Base-by-base conservation (phyloP, 441 rosid species). In the Erysimum cheiri region DNA sequence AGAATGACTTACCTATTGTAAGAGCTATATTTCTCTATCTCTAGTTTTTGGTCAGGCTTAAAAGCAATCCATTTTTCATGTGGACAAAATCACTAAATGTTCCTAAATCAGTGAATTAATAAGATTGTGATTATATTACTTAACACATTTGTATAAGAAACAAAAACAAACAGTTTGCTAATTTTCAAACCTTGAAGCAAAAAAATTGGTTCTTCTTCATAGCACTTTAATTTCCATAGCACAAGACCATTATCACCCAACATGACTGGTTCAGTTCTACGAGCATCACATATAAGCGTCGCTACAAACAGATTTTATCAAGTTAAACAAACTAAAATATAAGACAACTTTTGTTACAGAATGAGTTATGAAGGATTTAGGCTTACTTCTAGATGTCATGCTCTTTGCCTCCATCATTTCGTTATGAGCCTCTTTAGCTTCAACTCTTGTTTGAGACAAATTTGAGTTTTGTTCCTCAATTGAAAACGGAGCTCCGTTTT, bases 141-240 rank as follows among this genome's bases (percentile, higher is more conserved):
- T 41, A 32, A 41, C 69, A 60, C 39, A 28, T 5, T 5, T 13
- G 13, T 39, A 32, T n/a, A 5, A 28, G 4, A 33, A 68, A 39
- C 26, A 3, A 8, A 36, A 28, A 12, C 33, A 39, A 8, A 49
- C 32, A 50, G 67, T 39, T 61, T 4, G 54, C 28, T 41, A 41
- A 32, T 24, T 31, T 53, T 40, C 55, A 55, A 12, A 90, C 98
- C 98, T 87, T 90, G 98, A 74, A 83, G 86, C 82, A 90, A 75
- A 50, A 84, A 60, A 69, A 75, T 80, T 19, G 78, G 64, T 69
- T 81, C 83, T 53, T 72, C 78, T 19, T 55, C 22, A 67, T 70
- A 77, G 64, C 81, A 72, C 29, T 78, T 85, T 39, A 93, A 58
- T 73, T 79, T 87, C 98, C 98, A 93, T 58, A 90, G 82, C 60